These are phyloP conservation scores for Huiozyma sinensis DNA, from an alignment of 805 yeast genomes.

Conservation along the genomic window DNA sequence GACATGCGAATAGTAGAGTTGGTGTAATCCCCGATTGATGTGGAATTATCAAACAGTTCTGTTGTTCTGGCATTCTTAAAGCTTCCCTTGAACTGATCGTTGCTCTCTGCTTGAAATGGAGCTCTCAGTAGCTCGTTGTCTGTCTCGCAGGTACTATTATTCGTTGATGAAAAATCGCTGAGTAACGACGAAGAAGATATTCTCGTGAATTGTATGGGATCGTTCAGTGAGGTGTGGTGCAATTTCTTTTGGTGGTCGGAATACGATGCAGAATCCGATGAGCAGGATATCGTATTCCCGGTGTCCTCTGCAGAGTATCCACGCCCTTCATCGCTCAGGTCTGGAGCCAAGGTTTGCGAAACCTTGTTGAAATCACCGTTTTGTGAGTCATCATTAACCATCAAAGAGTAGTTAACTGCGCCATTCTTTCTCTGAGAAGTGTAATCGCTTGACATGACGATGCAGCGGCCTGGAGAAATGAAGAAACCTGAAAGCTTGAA, in stretches of 20 bases:
- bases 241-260: no score
- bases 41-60: background rate
- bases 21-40: constrained; percentile 16
- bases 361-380: no score
- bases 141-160: background rate
- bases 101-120: background rate
- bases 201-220: constrained; percentile 2
- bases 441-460: no score
- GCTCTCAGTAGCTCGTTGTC: background rate
- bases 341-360: no score
- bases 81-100: background rate
- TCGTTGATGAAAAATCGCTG: constrained; percentile 1
- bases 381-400: no score
- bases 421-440: no score
- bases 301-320: no score
- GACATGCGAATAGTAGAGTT: constrained; percentile 20
- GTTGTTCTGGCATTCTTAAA: background rate
- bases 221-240: background rate
- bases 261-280: background rate
- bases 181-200: constrained; percentile 4
- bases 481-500: no score
- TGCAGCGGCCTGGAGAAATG: no score
- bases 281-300: no score
- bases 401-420: no score
- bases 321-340: no score